Evolutionary conservation across 2,329 filamentous ascomycete genomes (phyloP), one percentile per base, ranked within the genome.

Genomic region (Aspergillus sp.): DNA sequence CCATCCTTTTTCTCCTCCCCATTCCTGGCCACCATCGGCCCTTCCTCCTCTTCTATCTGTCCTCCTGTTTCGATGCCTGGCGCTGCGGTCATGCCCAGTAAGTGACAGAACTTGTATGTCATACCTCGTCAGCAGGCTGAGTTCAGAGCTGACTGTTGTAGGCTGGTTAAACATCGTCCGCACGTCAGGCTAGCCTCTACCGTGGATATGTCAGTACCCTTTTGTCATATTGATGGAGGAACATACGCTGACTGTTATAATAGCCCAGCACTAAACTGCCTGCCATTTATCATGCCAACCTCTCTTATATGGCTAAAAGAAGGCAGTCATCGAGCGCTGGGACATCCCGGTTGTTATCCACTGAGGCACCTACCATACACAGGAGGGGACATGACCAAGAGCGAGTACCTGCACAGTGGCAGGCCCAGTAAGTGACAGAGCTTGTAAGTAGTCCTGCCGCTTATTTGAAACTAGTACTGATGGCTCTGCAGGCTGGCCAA

Each of bases 81-180:
- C 48, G 39, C 36, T 51, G 43, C 23, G 59, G 59, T 9, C 59
- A 60, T 32, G 57, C 50, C 62, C 62, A 66, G 63, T 64, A 62
- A 64, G 65, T 66, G 64, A 66, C 63, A 67, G 65, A 66, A 59
- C 62, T 64, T 65, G 65, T 67, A 62, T 57, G 65, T 56, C 48
- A 21, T 10, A 8, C 43, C 12, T 12, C 12, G 9, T 41, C 12
- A 17, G 4, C n/a, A 23, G 38, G 13, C 15, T 15, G 23, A n/a
- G 15, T 6, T 15, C 28, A 39, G 13, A 21, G 4, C 21, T 55
- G 28, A 55, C 25, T 2, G 3, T n/a, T 38, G 15, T 21, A 63
- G 59, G 57, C 62, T 64, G 62, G 62, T n/a, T 63, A 38, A 53
- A 58, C 49, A 52, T 55, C 9, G 55, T 54, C 51, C 30, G 47